These are phyloP conservation scores for Cordyceps sp. DNA, from an alignment of 2,329 filamentous ascomycete species.

Conservation along the genomic window DNA sequence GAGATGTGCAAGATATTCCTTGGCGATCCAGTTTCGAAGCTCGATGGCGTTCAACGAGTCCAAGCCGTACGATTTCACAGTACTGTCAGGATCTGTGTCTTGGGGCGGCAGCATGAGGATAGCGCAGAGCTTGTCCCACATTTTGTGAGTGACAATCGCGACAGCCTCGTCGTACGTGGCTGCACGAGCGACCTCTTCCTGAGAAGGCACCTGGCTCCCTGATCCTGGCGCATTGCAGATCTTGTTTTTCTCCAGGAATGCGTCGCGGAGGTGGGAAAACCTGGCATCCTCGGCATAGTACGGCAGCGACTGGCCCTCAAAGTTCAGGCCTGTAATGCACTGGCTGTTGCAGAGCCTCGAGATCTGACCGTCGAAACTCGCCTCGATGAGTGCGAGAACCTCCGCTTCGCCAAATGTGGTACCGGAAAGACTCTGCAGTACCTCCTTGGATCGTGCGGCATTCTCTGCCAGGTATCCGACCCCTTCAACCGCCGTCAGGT, in stretches of 20 bases:
- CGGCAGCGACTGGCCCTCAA: conserved; percentile 25
- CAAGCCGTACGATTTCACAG: conserved; percentile 14
- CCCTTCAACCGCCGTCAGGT: conserved; percentile 33
- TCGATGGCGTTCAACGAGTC: conserved; percentile 33
- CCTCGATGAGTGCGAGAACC: conserved; percentile 34
- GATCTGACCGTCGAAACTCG: conserved; percentile 30
- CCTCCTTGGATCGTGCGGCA: conserved; percentile 22
- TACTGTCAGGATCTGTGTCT: conserved; percentile 7
- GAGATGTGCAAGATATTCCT: conserved; percentile 22
- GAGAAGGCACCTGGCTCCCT: conserved; percentile 4
- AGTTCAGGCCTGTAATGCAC: conserved; percentile 35
- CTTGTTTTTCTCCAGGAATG: conserved; percentile 12
- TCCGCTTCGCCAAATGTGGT: conserved; percentile 35
- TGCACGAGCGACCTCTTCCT: conserved; percentile 5
- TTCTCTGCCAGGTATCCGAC: conserved; percentile 33
- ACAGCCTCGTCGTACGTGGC: conserved; percentile 7
- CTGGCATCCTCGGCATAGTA: conserved; percentile 39
- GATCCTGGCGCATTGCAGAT: conserved; percentile 2
- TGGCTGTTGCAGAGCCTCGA: conserved; percentile 26
- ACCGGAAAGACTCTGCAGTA: conserved; percentile 28
- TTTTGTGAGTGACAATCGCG: conserved; percentile 8
- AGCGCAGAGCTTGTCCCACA: conserved; percentile 17
- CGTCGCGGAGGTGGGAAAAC: conserved; percentile 29
- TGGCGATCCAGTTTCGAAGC: conserved; percentile 32
- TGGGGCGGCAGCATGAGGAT: conserved; percentile 12